Evolutionary conservation across 495 filamentous ascomycete species (phyloP).

Genomic region (Penicillium paxilli): DNA sequence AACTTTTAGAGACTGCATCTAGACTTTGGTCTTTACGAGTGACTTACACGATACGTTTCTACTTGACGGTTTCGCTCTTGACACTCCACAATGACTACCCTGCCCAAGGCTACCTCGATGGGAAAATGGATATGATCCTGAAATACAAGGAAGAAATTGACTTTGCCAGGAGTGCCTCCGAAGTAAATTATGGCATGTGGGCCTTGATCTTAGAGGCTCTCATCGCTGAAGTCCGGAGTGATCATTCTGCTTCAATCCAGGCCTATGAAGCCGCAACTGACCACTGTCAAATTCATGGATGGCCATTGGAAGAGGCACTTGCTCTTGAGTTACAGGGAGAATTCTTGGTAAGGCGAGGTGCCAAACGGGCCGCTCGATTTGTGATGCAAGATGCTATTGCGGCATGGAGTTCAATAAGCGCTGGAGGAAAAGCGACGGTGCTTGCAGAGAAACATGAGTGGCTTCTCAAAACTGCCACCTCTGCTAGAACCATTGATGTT

Average conservation of each 20-base stretch:
- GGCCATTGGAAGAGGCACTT: conserved; percentile 77
- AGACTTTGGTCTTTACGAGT: conserved; percentile 74
- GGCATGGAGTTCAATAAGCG: conserved; percentile 73
- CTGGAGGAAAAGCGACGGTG: conserved; percentile 69
- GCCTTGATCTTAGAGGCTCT: conserved; percentile 73
- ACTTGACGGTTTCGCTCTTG: conserved; percentile 66
- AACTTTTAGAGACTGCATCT: conserved; percentile 56
- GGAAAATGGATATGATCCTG: conserved; percentile 55
- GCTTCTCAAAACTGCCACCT: conserved; percentile 65
- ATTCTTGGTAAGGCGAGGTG: conserved; percentile 69
- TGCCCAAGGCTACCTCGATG: conserved; percentile 48
- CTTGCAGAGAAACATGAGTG: conserved; percentile 71
- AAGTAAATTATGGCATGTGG: conserved; percentile 81
- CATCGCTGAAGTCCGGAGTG: conserved; percentile 61
- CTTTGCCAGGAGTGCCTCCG: conserved; percentile 64
- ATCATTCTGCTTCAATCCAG: conserved; percentile 61
- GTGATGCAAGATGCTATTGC: conserved; percentile 71
- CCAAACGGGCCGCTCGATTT: conserved; percentile 70
- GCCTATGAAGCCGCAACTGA: conserved; percentile 77
- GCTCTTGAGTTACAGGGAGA: conserved; percentile 72
- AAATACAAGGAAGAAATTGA: conserved; percentile 65
- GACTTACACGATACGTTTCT: conserved; percentile 63
- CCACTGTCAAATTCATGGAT: conserved; percentile 75
- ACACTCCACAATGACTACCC: conserved; percentile 60
- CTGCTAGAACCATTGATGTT: conserved; percentile 62